A percentile compares a stretch with the other conserved stretches of the same genome.
phyloP scores from a whole-genome alignment of 169 alveolate species.

The Eimeria maxima region DNA sequence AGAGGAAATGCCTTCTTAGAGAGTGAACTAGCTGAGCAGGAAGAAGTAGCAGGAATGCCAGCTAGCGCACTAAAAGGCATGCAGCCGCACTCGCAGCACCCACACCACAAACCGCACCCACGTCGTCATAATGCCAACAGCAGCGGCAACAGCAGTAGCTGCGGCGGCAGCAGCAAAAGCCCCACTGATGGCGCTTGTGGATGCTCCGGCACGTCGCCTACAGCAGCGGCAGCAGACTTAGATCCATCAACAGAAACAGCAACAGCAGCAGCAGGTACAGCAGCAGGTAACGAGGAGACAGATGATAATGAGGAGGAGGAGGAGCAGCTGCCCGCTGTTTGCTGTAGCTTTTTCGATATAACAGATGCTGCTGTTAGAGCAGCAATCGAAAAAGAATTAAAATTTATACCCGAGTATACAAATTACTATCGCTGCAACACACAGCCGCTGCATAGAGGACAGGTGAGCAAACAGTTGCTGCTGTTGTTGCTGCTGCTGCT shows the following conservation, averaged over 20 bases:
- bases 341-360: conserved; percentile 83
- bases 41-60: conserved; percentile 62
- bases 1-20: conserved; percentile 1
- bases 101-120: too few species aligned
- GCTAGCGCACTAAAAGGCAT: conserved; percentile 41
- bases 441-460: conserved; percentile 87
- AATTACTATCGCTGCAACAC: conserved; percentile 86
- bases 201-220: too few species aligned
- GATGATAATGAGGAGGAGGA: conserved; percentile 82
- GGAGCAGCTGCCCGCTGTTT: neutral
- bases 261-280: conserved; percentile 28
- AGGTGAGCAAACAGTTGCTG: conserved; percentile 55
- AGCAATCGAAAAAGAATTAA: conserved; percentile 83
- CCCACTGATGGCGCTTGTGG: too few species aligned
- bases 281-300: too few species aligned
- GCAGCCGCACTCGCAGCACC: too few species aligned
- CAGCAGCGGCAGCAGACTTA: too few species aligned
- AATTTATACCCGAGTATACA: conserved; percentile 87
- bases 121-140: too few species aligned
- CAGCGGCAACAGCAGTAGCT: too few species aligned
- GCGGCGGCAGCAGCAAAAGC: too few species aligned
- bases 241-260: too few species aligned
- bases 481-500: neutral
- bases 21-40: conserved; percentile 36
- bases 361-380: conserved; percentile 83